Evolutionary conservation across 257 asterid species (phyloP), one percentile per base, ranked within the genome.

Genomic region (Coffea canephora): DNA sequence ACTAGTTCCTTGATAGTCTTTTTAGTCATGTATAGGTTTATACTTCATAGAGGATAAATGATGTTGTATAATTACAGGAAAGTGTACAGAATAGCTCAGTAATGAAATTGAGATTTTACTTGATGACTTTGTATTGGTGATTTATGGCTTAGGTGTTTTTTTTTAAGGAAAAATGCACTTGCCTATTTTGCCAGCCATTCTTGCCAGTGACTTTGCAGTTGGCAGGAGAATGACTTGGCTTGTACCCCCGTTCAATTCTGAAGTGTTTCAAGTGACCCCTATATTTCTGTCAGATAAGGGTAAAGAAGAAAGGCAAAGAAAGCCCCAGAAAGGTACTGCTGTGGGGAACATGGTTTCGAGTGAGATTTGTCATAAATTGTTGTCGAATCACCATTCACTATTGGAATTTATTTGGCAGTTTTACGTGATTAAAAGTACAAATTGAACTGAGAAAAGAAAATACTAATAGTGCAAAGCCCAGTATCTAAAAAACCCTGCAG

Each of bases 31-130:
- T 74, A n/a, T 65, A 52, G 71, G 4, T 71, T 69, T 65, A 5
- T 39, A 2, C 36, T 71, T 69, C 46, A 5, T 39, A 2, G 49
- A 65, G 73, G 73, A 41, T 12, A 23, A 5, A 15, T 75, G 27
- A 54, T 49, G 59, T 64, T 67, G 80, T 69, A n/a, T 14, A 39
- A 4, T 4, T 1, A 8, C 9, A 69, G 1, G 41, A 21, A 41
- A 61, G n/a, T 43, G 45, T 75, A 75, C 31, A 59, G 23, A 75
- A 18, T 41, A 23, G 59, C 48, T 43, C 57, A 61, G 39, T 31
- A n/a, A 61, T 75, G 71, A 43, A 61, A 75, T 75, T 6, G 78
- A 57, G 69, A 13, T 75, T 74, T 57, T 66, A 31, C 18, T 39
- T 57, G 39, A 59, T 19, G 43, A 8, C 5, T 9, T 23, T 12